Evolutionary conservation across 768 basidiomycete genomes (phyloP).

Genomic region (Glaciozyma martinii): DNA sequence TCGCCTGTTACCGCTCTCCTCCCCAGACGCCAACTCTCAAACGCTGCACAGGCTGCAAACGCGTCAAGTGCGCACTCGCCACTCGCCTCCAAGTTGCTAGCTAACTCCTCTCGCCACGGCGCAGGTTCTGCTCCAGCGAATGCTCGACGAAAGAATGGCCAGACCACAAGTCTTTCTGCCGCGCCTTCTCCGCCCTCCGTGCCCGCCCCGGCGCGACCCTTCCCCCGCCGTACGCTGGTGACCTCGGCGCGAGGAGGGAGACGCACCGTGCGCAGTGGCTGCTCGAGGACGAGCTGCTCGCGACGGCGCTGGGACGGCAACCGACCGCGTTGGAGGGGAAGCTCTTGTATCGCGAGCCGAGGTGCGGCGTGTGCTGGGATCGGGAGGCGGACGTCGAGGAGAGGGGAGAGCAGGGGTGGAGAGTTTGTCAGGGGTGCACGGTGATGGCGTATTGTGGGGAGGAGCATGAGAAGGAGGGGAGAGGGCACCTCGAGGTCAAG

Average conservation of each 20-base stretch:
- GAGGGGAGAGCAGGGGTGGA: constrained; percentile 3
- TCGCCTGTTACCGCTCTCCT: constrained; percentile 10
- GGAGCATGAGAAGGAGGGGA: constrained; percentile 5
- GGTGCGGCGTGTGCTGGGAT: constrained; percentile 20
- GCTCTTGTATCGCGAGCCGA: constrained; percentile 11
- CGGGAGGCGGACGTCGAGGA: constrained; percentile 12
- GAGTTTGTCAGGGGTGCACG: constrained; percentile 4
- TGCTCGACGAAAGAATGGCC: constrained; percentile 11
- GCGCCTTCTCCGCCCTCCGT: constrained; percentile 9
- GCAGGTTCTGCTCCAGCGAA: constrained; percentile 14
- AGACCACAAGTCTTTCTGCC: constrained; percentile 22
- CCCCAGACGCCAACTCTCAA: neutral
- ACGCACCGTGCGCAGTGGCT: constrained; percentile 7
- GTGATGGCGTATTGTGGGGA: constrained; percentile 5
- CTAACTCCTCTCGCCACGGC: neutral
- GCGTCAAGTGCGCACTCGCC: constrained; percentile 1
- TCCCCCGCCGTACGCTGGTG: neutral
- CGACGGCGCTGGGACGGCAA: constrained; percentile 4
- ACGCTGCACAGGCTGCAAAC: constrained; percentile 13
- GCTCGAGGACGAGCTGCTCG: constrained; percentile 16
- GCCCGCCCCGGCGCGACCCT: neutral
- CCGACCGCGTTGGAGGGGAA: constrained; percentile 6
- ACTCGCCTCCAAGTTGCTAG: neutral
- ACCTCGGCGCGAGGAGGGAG: neutral
- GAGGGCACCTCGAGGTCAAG: neutral